Conservation (phyloP, 805 yeast genomes). For the Candida incommunis region DNA sequence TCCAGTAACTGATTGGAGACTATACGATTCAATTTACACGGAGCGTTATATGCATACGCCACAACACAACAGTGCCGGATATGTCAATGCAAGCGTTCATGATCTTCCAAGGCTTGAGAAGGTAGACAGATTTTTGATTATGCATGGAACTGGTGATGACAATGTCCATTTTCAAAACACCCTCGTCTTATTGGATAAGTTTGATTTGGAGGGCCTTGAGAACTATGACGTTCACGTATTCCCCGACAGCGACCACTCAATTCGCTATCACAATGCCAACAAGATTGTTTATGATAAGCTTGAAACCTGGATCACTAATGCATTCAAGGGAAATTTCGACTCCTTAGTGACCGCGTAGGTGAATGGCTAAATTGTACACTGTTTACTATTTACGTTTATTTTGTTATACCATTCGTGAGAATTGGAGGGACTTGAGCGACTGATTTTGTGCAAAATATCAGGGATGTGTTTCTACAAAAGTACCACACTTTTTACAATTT, state of each 20-base stretch:
- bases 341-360: too few relatives aligned
- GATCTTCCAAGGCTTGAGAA: constrained; percentile 41
- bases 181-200: constrained; percentile 57
- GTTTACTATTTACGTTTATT: too few relatives aligned
- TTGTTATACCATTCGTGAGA: too few relatives aligned
- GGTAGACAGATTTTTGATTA: constrained; percentile 57
- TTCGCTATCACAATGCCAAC: constrained; percentile 67
- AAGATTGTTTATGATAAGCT: constrained; percentile 58
- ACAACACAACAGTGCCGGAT: constrained; percentile 46
- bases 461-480: constrained; percentile 17
- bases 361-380: too few relatives aligned
- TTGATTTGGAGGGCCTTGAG: constrained; percentile 61
- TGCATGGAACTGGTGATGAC: constrained; percentile 98
- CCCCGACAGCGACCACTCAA: constrained; percentile 89
- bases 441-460: too few relatives aligned
- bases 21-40: constrained; percentile 87
- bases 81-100: constrained; percentile 40
- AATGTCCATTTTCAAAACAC: constrained; percentile 93
- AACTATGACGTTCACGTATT: constrained; percentile 81
- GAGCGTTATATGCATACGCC: constrained; percentile 92
- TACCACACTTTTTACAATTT: constrained; percentile 65
- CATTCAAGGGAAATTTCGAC: not conserved
- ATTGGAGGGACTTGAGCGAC: too few relatives aligned
- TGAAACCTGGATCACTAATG: constrained; percentile 40
- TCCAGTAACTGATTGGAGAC: constrained; percentile 90